Percentiles rank a stretch among this genome's conserved stretches.
Conservation (phyloP, 768 basidiomycete species). For the Naganishia antarctica region DNA sequence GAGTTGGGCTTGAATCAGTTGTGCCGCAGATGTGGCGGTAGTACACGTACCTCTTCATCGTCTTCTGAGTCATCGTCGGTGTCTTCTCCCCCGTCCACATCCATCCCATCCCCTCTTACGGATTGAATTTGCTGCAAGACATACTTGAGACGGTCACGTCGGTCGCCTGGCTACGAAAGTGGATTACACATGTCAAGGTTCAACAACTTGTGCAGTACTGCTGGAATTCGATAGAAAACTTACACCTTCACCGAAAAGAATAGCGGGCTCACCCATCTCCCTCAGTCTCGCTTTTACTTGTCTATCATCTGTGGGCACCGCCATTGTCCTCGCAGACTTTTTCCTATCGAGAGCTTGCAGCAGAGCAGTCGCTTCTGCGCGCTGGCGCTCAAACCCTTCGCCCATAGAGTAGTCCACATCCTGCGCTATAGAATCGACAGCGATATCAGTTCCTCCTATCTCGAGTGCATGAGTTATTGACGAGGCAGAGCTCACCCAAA, state of each 20-base stretch:
- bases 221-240: constrained; percentile 47
- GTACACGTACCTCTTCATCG: constrained; percentile 36
- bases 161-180: constrained; percentile 74
- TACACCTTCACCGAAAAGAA: constrained; percentile 93
- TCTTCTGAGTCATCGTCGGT: constrained; percentile 51
- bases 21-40: background rate
- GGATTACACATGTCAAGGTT: too few species aligned
- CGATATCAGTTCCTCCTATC: too few species aligned
- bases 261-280: constrained; percentile 94
- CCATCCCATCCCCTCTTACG: constrained; percentile 76
- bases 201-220: too few species aligned
- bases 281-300: constrained; percentile 82
- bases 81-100: constrained; percentile 58
- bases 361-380: constrained; percentile 64
- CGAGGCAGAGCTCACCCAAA: constrained; percentile 27
- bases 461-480: too few species aligned
- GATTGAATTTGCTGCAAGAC: constrained; percentile 89
- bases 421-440: constrained; percentile 35
- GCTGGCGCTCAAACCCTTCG: constrained; percentile 48
- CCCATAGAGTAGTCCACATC: constrained; percentile 33
- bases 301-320: constrained; percentile 94
- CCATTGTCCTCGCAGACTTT: constrained; percentile 86
- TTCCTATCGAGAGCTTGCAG: constrained; percentile 95
- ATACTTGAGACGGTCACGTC: constrained; percentile 90
- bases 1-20: background rate